A percentile compares a stretch with the other conserved stretches of the same genome.
Evolutionary conservation across 1,284 basidiomycete genomes (phyloP).

Genomic region (Polyporus tsugae): DNA sequence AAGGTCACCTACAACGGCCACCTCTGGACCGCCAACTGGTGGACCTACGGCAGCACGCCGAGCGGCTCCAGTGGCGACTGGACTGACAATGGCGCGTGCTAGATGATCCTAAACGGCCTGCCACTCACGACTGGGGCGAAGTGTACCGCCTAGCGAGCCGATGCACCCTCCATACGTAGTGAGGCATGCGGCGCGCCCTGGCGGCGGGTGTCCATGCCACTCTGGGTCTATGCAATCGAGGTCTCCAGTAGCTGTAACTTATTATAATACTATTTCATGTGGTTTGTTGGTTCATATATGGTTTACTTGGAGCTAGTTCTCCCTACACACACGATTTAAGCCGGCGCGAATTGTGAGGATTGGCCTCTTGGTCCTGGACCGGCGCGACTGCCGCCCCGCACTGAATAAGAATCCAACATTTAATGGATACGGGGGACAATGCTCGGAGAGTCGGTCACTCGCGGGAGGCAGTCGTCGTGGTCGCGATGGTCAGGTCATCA

Average conservation of each 20-base stretch:
- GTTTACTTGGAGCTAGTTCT: too few relatives aligned
- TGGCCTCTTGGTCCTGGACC: too few relatives aligned
- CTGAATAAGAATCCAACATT: too few relatives aligned
- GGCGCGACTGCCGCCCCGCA: too few relatives aligned
- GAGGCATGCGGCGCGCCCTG: not conserved
- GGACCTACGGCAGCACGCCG: slow-evolving; percentile 1
- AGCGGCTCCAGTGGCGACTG: slow-evolving; percentile 3
- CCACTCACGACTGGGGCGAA: not conserved
- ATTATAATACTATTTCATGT: not conserved
- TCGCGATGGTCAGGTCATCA: too few relatives aligned
- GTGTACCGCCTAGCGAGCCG: not conserved
- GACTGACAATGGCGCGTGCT: slow-evolving; percentile 1
- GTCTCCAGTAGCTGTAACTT: not conserved
- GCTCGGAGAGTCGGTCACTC: too few relatives aligned
- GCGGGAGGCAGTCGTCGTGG: too few relatives aligned
- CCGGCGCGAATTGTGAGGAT: too few relatives aligned
- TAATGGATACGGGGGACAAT: too few relatives aligned
- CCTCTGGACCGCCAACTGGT: slow-evolving; percentile 12
- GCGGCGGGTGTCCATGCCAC: not conserved
- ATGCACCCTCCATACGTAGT: not conserved
- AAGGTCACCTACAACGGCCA: slow-evolving; percentile 7
- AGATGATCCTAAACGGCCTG: not conserved
- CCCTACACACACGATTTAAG: too few relatives aligned
- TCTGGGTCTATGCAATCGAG: not conserved
- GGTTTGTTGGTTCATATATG: too few relatives aligned